Conservation (phyloP, 495 filamentous ascomycete species). For the Xeromyces bisporus region DNA sequence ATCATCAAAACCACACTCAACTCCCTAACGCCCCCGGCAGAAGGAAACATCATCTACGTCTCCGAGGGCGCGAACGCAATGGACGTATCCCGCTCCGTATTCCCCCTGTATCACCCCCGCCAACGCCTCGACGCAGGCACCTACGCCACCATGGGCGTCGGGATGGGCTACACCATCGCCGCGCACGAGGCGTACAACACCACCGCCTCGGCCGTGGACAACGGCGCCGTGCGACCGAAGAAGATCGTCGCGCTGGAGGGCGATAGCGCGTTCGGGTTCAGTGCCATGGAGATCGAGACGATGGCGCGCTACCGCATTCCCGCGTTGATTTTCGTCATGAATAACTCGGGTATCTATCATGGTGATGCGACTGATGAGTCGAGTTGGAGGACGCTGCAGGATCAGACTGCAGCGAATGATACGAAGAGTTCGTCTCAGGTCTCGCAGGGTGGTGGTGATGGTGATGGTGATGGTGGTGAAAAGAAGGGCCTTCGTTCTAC, state of each 20-base stretch:
- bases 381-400: conserved; percentile 25
- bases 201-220: conserved; percentile 4
- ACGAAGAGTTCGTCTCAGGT: conserved; percentile 16
- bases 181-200: conserved; percentile 44
- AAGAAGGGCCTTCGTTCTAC: conserved; percentile 33
- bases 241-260: conserved; percentile 47
- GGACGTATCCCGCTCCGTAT: conserved; percentile 47
- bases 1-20: conserved; percentile 34
- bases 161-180: conserved; percentile 46
- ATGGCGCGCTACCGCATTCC: conserved; percentile 47
- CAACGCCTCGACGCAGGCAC: conserved; percentile 47
- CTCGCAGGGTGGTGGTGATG: no score
- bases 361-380: conserved; percentile 29
- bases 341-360: conserved; percentile 49
- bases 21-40: conserved; percentile 19
- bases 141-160: conserved; percentile 53
- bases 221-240: conserved; percentile 17
- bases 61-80: conserved; percentile 54
- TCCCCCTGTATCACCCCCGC: conserved; percentile 40
- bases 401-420: conserved; percentile 15
- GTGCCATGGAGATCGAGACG: conserved; percentile 46
- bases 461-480: conserved; percentile 7
- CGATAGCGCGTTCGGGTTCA: conserved; percentile 47
- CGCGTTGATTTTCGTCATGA: conserved; percentile 44
- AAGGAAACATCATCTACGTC: conserved; percentile 41